Base-by-base conservation (phyloP, 495 filamentous ascomycete species). In the Eremomyces bilateralis region DNA sequence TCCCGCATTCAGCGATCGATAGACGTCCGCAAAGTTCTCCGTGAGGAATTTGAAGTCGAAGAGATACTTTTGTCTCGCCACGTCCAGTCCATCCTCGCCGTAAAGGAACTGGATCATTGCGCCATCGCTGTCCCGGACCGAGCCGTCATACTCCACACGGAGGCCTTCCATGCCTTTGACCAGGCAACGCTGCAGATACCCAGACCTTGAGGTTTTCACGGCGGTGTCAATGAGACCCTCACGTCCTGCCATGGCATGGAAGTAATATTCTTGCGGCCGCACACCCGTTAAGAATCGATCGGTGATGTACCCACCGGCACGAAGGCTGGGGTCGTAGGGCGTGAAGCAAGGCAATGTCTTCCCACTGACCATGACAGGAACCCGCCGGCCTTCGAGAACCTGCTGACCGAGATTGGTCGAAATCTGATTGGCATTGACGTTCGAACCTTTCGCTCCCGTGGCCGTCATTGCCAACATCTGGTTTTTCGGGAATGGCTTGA, bases 391-490 rank as follows among this genome's bases (percentile, higher is more conserved):
- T 62, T 99, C 90, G 43, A 99, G 59, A 56, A 90, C 78, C 49
- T 99, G 90, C 49, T 99, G 90, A 17, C 90, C 90, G 37, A 99
- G 66, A 50, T 95, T 90, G 54, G 84, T 95, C 20, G 83, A 93
- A 59, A 99, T 95, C 36, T 92, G 70, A 45, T 88, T 93, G 37
- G 90, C 90, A 51, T 99, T 99, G 47, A 95, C 90, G 35, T 64
- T 54, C 22, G 66, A 76, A 48, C 90, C 88, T 64, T 99, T 99
- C 32, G 90, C 90, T 46, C 90, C 90, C 18, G 90, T 91, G 2
- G 74, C 73, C 6, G 90, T 99, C 90, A 99, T 99, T 40, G 75
- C 69, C 62, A 95, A 90, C 82, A 99, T 95, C 52, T 95, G 90
- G 43, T 99, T 99, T 48, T 73, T 76, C 0, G 90, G 90, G 57